phyloP scores from a whole-genome alignment of 1,284 basidiomycete genomes.

The Macrocystidia cucumis region DNA sequence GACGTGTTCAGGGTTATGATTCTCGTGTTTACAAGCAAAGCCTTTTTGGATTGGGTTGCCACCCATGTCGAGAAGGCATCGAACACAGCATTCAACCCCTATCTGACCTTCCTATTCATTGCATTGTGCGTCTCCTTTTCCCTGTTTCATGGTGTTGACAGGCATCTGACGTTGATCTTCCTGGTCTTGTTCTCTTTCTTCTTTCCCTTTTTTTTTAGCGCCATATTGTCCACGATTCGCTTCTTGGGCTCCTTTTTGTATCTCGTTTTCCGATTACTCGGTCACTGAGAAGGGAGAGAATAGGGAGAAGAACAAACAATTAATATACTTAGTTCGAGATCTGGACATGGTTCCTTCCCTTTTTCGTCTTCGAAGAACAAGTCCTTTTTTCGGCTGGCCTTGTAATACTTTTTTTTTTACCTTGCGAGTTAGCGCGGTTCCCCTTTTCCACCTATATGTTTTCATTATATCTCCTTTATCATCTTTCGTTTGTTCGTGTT shows the following conservation, averaged over 20 bases:
- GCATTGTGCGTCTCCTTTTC: conserved; percentile 51
- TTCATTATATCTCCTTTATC: too few species aligned
- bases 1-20: conserved; percentile 71
- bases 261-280: conserved; percentile 68
- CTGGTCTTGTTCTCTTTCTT: conserved; percentile 6
- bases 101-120: conserved; percentile 77
- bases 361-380: too few species aligned
- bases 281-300: conserved; percentile 23
- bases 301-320: too few species aligned
- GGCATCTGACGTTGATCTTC: too few species aligned
- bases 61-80: conserved; percentile 37
- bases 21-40: conserved; percentile 72
- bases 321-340: too few species aligned
- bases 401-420: too few species aligned
- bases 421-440: too few species aligned
- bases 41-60: conserved; percentile 62
- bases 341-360: too few species aligned
- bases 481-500: too few species aligned
- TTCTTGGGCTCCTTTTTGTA: conserved; percentile 76
- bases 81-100: conserved; percentile 72
- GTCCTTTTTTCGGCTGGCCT: too few species aligned
- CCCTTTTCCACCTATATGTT: too few species aligned
- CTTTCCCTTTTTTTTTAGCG: conserved; percentile 30
- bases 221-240: conserved; percentile 71
- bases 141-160: conserved; percentile 5